Evolutionary conservation across 352 stramenopile genomes (phyloP), one percentile per base, ranked within the genome.

Genomic region (Lagenidium giganteum): DNA sequence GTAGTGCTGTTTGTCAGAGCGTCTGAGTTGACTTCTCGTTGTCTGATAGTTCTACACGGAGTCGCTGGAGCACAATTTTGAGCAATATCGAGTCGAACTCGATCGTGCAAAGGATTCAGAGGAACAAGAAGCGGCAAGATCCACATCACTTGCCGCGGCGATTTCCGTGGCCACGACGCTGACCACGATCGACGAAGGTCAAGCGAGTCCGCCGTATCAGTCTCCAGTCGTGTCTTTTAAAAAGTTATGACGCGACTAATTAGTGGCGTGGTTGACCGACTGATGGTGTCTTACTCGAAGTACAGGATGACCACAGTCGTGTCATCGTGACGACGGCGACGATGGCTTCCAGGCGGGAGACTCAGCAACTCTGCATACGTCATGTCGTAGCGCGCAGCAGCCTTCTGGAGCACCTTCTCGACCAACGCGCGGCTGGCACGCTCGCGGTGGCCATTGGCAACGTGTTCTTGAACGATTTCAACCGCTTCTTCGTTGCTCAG

Each of bases 401-500:
- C 75, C 32, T 78, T 82, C 37, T 77, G 61, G 8, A 95, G 61
- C 29, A 83, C 79, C 14, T 67, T 57, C 23, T 91, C 75, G 3
- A 94, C 73, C 8, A 95, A 42, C 28, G 61, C 64, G 31, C 81
- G 70, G 0, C 72, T 72, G 3, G 81, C 80, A 17, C 83, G 63
- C 18, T 83, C 70, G 44, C 83, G 65, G 23, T 90, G 74, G 23
- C 74, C 70, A 12, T 69, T 60, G 0, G 54, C 57, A 14, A 58
- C 41, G 22, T 88, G 65, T 22, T 61, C 55, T 21, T 70, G 70
- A 18, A 97, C 90, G 16, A 97, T 67, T 29, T 95, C 81, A 2
- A 97, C 82, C 12, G 84, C 92, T 28, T 98, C 94, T 63, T 97
- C 73, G 58, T 96, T 97, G 47, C 52, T 81, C 36, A 98, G 70